Conservation (phyloP, 2,329 filamentous ascomycete genomes). For the Setomelanomma holmii region DNA sequence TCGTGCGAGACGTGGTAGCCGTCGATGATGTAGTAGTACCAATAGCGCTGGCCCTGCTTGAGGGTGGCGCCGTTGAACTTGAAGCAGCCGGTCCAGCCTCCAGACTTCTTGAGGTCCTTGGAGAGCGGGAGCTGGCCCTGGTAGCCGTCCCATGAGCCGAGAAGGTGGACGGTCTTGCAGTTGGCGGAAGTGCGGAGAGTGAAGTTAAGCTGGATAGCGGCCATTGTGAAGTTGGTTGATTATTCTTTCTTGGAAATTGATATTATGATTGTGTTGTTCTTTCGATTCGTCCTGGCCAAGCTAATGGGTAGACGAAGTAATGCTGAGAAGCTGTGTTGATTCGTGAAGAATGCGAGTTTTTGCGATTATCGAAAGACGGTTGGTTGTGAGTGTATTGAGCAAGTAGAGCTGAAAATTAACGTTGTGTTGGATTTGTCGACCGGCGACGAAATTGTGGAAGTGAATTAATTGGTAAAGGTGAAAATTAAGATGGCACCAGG, state of each 20-base stretch:
- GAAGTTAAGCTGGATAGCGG: slow-evolving; percentile 92
- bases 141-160: slow-evolving; percentile 99
- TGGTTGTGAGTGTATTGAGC: slow-evolving; percentile 49
- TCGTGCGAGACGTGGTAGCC: slow-evolving; percentile 98
- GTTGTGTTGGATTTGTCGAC: slow-evolving; percentile 47
- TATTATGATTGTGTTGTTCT: slow-evolving; percentile 36
- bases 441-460: slow-evolving; percentile 48
- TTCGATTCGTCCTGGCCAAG: slow-evolving; percentile 43
- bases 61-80: slow-evolving; percentile 89
- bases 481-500: slow-evolving; percentile 55
- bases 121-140: slow-evolving; percentile 90
- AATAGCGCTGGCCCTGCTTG: slow-evolving; percentile 90
- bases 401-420: slow-evolving; percentile 58
- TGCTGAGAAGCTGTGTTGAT: slow-evolving; percentile 43
- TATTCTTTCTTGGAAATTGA: slow-evolving; percentile 29
- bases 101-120: slow-evolving; percentile 87
- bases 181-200: slow-evolving; percentile 93
- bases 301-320: slow-evolving; percentile 48
- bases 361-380: slow-evolving; percentile 33
- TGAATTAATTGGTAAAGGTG: slow-evolving; percentile 45
- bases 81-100: slow-evolving; percentile 95
- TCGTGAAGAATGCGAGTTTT: slow-evolving; percentile 42
- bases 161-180: slow-evolving; percentile 96
- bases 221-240: slow-evolving; percentile 64
- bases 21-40: slow-evolving; percentile 99